A percentile compares a stretch with the other conserved stretches of the same genome.
Evolutionary conservation across 345 rosid species (phyloP).

Genomic region (Arabidopsis suecica): DNA sequence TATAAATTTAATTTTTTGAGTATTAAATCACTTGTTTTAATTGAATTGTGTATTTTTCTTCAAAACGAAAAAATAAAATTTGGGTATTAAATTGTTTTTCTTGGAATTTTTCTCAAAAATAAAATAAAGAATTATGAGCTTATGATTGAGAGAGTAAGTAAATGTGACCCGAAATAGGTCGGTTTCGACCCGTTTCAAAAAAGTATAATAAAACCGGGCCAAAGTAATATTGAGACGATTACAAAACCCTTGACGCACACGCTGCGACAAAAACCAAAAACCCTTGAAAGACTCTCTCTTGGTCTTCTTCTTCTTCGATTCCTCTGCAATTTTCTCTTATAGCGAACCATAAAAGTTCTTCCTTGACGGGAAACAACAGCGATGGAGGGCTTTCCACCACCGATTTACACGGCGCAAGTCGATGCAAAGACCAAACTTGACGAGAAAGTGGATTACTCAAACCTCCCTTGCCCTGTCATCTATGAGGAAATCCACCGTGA

Average conservation of each 20-base stretch:
- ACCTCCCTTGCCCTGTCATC: conserved; percentile 83
- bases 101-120: too few relatives aligned
- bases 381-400: conserved; percentile 58
- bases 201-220: not conserved
- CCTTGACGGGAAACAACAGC: not conserved
- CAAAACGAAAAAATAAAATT: too few relatives aligned
- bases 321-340: not conserved
- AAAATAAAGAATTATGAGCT: too few relatives aligned
- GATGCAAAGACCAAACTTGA: conserved; percentile 38
- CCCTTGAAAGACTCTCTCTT: not conserved
- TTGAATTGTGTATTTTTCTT: too few relatives aligned
- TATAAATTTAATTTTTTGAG: too few relatives aligned
- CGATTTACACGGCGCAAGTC: conserved; percentile 21
- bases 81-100: too few relatives aligned
- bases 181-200: not conserved
- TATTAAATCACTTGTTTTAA: too few relatives aligned
- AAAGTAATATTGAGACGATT: not conserved
- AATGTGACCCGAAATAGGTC: not conserved
- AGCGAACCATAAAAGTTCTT: not conserved
- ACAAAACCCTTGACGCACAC: conserved; percentile 3
- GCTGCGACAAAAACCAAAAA: not conserved
- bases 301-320: not conserved
- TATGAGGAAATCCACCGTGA: conserved; percentile 86
- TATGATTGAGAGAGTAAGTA: too few relatives aligned
- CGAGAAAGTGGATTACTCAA: conserved; percentile 68